These are phyloP conservation scores for Nepenthes alata DNA, from an alignment of 179 eudicot species.

Conservation along the genomic window DNA sequence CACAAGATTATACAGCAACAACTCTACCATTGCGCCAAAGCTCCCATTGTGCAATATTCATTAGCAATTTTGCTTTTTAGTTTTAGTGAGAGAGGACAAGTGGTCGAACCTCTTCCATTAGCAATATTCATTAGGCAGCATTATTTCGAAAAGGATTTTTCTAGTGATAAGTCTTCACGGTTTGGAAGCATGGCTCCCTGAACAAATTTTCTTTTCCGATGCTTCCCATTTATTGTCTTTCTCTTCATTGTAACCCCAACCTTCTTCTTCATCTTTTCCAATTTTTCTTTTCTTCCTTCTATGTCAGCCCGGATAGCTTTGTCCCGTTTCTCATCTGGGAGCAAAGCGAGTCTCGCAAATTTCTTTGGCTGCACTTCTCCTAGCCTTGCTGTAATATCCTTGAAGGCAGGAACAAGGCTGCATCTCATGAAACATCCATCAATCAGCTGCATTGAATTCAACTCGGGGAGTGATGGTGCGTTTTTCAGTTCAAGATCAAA, in stretches of 20 bases:
- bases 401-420: conserved; percentile 89
- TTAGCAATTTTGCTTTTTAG: no score
- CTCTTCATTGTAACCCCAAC: conserved; percentile 17
- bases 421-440: conserved; percentile 83
- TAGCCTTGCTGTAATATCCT: conserved; percentile 59
- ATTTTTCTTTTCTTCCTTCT: conserved; percentile 57
- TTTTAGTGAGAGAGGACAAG: no score
- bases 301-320: conserved; percentile 64
- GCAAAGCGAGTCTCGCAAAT: conserved; percentile 79
- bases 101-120: no score
- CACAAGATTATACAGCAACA: no score
- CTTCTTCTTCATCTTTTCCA: conserved; percentile 39
- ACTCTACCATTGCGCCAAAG: no score
- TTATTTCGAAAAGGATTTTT: no score
- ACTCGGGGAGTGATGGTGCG: conserved; percentile 43
- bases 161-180: neutral
- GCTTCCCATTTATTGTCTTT: conserved; percentile 18
- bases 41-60: no score
- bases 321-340: conserved; percentile 64
- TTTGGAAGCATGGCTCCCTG: neutral
- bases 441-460: conserved; percentile 74
- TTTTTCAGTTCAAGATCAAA: conserved; percentile 89
- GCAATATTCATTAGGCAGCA: no score
- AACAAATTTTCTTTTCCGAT: conserved; percentile 23
- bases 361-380: conserved; percentile 77